Percentiles rank a stretch among this genome's conserved stretches.
These are phyloP conservation scores for Lathyrus aphaca DNA, from an alignment of 306 rosid species.

Conservation along the genomic window DNA sequence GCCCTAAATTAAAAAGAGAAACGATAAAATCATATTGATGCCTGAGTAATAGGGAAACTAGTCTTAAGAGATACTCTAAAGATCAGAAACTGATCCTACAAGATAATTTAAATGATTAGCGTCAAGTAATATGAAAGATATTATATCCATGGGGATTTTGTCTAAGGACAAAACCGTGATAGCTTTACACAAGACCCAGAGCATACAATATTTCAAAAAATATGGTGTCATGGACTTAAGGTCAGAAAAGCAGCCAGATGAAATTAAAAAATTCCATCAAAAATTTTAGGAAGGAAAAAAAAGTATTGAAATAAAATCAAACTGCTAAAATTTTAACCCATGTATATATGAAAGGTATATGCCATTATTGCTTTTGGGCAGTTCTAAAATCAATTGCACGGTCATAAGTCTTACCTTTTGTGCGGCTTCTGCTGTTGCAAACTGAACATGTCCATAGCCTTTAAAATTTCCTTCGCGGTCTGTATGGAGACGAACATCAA, in stretches of 20 bases:
- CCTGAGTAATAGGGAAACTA: too few species aligned
- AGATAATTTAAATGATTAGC: too few species aligned
- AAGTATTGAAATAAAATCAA: not conserved
- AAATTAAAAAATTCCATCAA: not conserved
- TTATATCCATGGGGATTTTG: too few species aligned
- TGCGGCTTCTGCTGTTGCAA: slow-evolving; percentile 66
- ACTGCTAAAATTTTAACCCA: not conserved
- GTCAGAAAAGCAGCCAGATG: not conserved
- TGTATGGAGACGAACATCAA: slow-evolving; percentile 59
- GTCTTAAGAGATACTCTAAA: too few species aligned
- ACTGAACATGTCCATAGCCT: slow-evolving; percentile 84
- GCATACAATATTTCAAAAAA: not conserved
- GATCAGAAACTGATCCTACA: too few species aligned
- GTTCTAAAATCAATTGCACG: slow-evolving; percentile 1
- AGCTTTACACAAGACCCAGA: not conserved
- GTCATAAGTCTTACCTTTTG: slow-evolving; percentile 51
- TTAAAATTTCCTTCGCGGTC: slow-evolving; percentile 58
- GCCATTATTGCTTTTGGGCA: slow-evolving; percentile 11
- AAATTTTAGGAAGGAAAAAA: not conserved
- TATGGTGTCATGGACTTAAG: not conserved
- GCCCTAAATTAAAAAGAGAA: too few species aligned
- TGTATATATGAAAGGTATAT: slow-evolving; percentile 4
- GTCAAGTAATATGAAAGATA: too few species aligned
- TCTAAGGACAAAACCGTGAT: not conserved
- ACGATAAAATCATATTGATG: too few species aligned